Conservation (phyloP, 2,329 filamentous ascomycete species). For the Trichoderma guizhouense region DNA sequence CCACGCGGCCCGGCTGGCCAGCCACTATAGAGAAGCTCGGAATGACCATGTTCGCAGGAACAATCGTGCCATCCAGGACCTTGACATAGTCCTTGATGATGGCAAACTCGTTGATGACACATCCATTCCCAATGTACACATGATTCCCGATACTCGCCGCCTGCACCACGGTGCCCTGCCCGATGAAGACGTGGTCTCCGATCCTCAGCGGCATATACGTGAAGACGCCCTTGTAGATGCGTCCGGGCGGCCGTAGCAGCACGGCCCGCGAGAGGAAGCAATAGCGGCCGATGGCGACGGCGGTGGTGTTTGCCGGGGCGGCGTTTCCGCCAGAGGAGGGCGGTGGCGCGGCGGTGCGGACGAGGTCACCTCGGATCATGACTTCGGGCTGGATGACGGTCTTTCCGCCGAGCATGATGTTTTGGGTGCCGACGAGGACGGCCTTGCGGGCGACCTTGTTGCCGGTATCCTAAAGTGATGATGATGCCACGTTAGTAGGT, state of each 20-base stretch:
- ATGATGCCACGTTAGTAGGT: neutral
- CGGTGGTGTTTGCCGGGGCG: conserved; percentile 53
- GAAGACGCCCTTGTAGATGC: conserved; percentile 74
- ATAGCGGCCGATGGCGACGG: conserved; percentile 87
- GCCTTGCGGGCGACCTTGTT: conserved; percentile 97
- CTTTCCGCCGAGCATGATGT: conserved; percentile 95
- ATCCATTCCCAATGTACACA: conserved; percentile 77
- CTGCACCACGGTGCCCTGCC: conserved; percentile 70
- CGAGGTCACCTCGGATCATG: conserved; percentile 87
- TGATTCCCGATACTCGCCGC: conserved; percentile 81
- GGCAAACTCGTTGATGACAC: conserved; percentile 77
- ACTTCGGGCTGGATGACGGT: conserved; percentile 95
- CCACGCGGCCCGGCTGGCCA: conserved; percentile 71
- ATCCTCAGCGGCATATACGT: conserved; percentile 88
- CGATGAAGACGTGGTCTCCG: conserved; percentile 91
- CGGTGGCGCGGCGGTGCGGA: conserved; percentile 51
- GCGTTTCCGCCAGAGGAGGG: conserved; percentile 28
- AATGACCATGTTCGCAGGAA: conserved; percentile 86
- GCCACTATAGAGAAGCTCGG: conserved; percentile 92
- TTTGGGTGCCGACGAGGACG: conserved; percentile 89
- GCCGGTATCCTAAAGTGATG: conserved; percentile 80
- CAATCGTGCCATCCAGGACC: conserved; percentile 77
- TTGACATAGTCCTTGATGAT: conserved; percentile 93
- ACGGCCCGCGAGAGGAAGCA: conserved; percentile 80
- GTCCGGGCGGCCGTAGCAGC: conserved; percentile 77